phyloP scores from a whole-genome alignment of 2,329 filamentous ascomycete species.

The Endoconidiophora polonica region DNA sequence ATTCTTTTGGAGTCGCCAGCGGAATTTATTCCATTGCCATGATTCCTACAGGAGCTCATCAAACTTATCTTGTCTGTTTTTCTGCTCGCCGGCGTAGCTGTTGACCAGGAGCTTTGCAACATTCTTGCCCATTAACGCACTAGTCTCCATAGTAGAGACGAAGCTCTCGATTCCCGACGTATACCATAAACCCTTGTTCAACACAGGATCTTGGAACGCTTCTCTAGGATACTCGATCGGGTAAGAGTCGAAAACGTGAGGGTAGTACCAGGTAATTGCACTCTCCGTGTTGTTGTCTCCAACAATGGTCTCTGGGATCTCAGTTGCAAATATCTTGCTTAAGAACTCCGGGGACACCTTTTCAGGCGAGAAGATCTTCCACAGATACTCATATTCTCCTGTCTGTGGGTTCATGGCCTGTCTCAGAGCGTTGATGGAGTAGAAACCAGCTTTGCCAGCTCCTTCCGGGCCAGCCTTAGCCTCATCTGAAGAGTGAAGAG shows the following conservation, averaged over 20 bases:
- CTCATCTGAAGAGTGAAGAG: slow-evolving; percentile 46
- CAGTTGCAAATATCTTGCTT: slow-evolving; percentile 31
- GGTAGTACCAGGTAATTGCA: slow-evolving; percentile 58
- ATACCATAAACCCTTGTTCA: slow-evolving; percentile 53
- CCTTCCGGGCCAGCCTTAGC: slow-evolving; percentile 34
- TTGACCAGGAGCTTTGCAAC: slow-evolving; percentile 57
- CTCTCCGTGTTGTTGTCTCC: slow-evolving; percentile 18
- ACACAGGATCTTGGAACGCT: slow-evolving; percentile 65
- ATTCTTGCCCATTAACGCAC: slow-evolving; percentile 76
- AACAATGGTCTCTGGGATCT: slow-evolving; percentile 28
- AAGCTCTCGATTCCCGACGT: slow-evolving; percentile 75
- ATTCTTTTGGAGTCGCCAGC: not conserved
- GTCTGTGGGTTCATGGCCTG: slow-evolving; percentile 44
- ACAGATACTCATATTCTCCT: slow-evolving; percentile 36
- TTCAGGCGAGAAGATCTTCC: slow-evolving; percentile 48
- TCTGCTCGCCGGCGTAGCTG: slow-evolving; percentile 19
- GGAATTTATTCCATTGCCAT: not conserved
- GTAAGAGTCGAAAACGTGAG: slow-evolving; percentile 69
- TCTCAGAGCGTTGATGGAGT: slow-evolving; percentile 62
- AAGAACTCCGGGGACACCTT: slow-evolving; percentile 36
- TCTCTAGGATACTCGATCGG: slow-evolving; percentile 70
- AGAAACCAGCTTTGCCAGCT: slow-evolving; percentile 64
- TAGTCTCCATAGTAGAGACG: slow-evolving; percentile 96
- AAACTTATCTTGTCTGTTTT: not conserved
- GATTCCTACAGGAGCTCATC: not conserved